Evolutionary conservation across 176 grass and related monocot species (phyloP).

Genomic region (Chloris gayana): DNA sequence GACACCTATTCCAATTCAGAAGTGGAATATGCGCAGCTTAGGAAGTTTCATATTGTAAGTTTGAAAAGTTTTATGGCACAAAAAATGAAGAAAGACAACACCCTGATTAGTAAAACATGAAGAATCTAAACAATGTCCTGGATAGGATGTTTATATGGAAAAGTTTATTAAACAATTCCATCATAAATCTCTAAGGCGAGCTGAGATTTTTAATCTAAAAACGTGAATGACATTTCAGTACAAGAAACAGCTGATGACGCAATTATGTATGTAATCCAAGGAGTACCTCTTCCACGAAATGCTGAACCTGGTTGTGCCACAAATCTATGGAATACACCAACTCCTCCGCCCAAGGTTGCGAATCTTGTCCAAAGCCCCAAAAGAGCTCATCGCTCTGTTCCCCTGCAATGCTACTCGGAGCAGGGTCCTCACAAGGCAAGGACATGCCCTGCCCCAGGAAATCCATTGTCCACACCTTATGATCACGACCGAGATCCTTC

Average conservation of each 20-base stretch:
- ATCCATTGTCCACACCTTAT: slow-evolving; percentile 96
- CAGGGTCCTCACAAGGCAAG: slow-evolving; percentile 79
- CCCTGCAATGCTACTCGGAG: slow-evolving; percentile 46
- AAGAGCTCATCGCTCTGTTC: slow-evolving; percentile 10
- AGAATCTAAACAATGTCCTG: not conserved
- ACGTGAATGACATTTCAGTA: not conserved
- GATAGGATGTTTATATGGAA: not conserved
- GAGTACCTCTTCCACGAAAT: slow-evolving; percentile 86
- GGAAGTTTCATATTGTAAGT: not conserved
- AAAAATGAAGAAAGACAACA: not conserved
- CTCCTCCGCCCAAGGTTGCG: slow-evolving; percentile 81
- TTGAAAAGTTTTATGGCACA: not conserved
- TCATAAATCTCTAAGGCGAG: not conserved
- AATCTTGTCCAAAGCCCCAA: slow-evolving; percentile 93
- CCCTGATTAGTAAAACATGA: not conserved
- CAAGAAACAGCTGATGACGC: slow-evolving; percentile 14
- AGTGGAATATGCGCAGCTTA: not conserved
- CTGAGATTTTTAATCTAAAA: slow-evolving; percentile 18
- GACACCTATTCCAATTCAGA: not conserved
- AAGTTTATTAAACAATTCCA: not conserved
- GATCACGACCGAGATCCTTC: slow-evolving; percentile 75
- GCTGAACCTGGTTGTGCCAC: slow-evolving; percentile 84
- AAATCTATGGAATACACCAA: slow-evolving; percentile 83
- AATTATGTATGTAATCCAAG: slow-evolving; percentile 1
- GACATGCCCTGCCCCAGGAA: slow-evolving; percentile 93